Evolutionary conservation across 352 stramenopile genomes (phyloP).

Genomic region (Globisporangium parvum): DNA sequence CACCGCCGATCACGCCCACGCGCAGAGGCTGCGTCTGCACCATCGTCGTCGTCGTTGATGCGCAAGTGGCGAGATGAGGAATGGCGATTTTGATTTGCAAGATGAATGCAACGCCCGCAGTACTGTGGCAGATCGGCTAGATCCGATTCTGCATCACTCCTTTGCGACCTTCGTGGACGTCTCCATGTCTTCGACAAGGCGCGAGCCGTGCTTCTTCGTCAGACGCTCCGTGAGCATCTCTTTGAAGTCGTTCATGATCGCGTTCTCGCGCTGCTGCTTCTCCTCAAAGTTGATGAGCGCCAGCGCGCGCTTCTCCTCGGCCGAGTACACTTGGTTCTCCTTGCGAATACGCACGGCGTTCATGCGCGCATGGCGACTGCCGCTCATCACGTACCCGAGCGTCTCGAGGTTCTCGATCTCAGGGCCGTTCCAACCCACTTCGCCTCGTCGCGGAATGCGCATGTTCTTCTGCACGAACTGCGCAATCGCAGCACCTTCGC

Average conservation of each 20-base stretch:
- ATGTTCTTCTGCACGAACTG: constrained; percentile 99
- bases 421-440: constrained; percentile 94
- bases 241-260: constrained; percentile 97
- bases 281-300: constrained; percentile 98
- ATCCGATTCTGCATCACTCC: constrained; percentile 5
- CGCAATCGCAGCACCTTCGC: constrained; percentile 93
- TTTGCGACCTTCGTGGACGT: constrained; percentile 46
- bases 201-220: constrained; percentile 85
- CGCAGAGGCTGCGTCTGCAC: constrained; percentile 11
- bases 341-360: constrained; percentile 98
- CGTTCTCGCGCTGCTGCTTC: constrained; percentile 97
- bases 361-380: constrained; percentile 96
- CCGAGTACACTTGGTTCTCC: constrained; percentile 99
- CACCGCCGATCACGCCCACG: constrained; percentile 67
- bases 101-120: too few relatives aligned
- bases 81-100: too few relatives aligned
- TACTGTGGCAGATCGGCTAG: neutral
- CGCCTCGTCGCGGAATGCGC: constrained; percentile 96
- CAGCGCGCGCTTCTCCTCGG: constrained; percentile 97
- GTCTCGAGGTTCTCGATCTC: constrained; percentile 97
- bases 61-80: neutral
- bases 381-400: constrained; percentile 96
- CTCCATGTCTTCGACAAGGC: constrained; percentile 84
- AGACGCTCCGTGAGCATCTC: constrained; percentile 87
- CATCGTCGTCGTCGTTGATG: neutral